Evolutionary conservation across 1,139 yeast species (phyloP).

Genomic region (Lodderomyces margitis): DNA sequence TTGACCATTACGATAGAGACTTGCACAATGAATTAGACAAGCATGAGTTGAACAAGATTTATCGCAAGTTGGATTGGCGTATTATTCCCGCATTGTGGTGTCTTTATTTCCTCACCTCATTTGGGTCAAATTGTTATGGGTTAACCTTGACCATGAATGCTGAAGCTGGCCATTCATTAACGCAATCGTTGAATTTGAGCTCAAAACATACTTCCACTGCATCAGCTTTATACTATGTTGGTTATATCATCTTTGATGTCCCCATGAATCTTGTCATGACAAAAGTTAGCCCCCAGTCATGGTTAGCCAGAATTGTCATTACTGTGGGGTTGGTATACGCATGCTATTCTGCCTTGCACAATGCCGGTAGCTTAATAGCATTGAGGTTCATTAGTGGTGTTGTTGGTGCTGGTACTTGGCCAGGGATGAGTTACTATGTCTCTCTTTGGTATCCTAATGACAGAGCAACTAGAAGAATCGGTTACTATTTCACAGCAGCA

Average conservation of each 20-base stretch:
- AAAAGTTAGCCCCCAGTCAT: constrained; percentile 76
- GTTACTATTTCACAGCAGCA: constrained; percentile 89
- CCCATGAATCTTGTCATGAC: constrained; percentile 90
- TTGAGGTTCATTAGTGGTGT: constrained; percentile 72
- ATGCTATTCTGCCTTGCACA: constrained; percentile 61
- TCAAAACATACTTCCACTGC: constrained; percentile 68
- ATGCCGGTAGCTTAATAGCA: constrained; percentile 63
- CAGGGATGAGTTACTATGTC: constrained; percentile 83
- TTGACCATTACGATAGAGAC: constrained; percentile 9
- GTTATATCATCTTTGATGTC: constrained; percentile 77
- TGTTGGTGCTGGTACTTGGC: constrained; percentile 93
- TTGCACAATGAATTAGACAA: constrained; percentile 1
- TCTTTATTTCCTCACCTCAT: constrained; percentile 74
- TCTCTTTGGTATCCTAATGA: constrained; percentile 86
- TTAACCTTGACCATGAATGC: constrained; percentile 79
- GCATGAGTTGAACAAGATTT: constrained; percentile 54
- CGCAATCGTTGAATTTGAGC: constrained; percentile 49
- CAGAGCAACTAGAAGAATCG: constrained; percentile 74
- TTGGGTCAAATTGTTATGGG: constrained; percentile 77
- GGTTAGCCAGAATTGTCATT: constrained; percentile 78
- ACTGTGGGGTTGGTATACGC: constrained; percentile 76
- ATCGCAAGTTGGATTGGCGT: constrained; percentile 63
- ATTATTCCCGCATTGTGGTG: constrained; percentile 85
- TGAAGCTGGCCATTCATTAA: constrained; percentile 60
- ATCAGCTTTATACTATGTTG: constrained; percentile 79